Base-by-base conservation (phyloP, 805 yeast species). In the Saturnispora ahearnii region DNA sequence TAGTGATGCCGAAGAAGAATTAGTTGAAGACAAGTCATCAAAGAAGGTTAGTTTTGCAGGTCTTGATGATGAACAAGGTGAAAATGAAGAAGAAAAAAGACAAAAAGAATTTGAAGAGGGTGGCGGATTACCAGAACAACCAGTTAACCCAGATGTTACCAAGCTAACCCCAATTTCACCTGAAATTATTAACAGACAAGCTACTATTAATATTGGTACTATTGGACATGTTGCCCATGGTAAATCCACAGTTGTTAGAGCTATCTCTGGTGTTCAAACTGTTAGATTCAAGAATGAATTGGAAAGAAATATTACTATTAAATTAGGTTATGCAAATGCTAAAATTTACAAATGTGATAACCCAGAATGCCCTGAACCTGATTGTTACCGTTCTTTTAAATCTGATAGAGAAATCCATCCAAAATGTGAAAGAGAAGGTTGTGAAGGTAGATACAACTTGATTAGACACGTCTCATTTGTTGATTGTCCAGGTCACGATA, bases 401-500 rank as follows among this genome's bases (percentile, higher is more conserved):
- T 84, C 95, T 31, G 96, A 88, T 66, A 91, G 87, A 70, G 99
- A 93, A 73, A 87, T 93, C 59, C 77, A 79, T 65, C 99, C 99
- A 59, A 84, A 84, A 65, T 87, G 97, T 72, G 85, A 84, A 63
- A 80, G 87, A 59, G 82, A 83, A 56, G 96, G 93, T 10, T 88
- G 96, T 70, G 68, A 67, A n/a, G 95, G 96, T 50, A 86, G 96
- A 66, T 90, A 89, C 71, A 79, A 79, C 62, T 77, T 93, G 59
- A 81, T 89, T 41, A 88, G 99, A 72, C 99, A 93, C 67, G 99
- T 93, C 48, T 88, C 96, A 10, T 95, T 95, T 63, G 99, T 95
- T 54, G 99, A 93, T 76, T 95, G 99, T 76, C 99, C 99, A 53
- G 99, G 99, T 70, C 99, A 93, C 86, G 99, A 93, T 76, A 95